Evolutionary conservation across 208 protist genomes (phyloP).

Genomic region (Trypanosoma scelopori): DNA sequence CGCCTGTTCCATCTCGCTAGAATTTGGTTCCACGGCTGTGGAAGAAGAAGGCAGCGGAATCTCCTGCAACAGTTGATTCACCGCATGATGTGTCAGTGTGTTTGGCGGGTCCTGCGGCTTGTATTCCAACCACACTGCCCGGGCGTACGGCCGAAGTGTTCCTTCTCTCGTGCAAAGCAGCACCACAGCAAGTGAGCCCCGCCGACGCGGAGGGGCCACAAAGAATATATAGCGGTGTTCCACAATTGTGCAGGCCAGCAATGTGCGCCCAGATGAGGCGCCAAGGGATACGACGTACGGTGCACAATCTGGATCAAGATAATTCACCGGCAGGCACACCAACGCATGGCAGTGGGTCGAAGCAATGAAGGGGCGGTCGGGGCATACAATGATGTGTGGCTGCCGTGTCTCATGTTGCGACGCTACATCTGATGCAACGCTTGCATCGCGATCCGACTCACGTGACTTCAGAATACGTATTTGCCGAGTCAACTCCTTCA

Average conservation of each 20-base stretch:
- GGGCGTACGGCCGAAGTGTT: conserved; percentile 27
- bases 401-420: conserved; percentile 21
- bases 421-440: conserved; percentile 8
- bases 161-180: conserved; percentile 34
- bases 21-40: conserved; percentile 26
- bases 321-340: conserved; percentile 31
- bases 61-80: conserved; percentile 36
- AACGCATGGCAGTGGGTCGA: conserved; percentile 27
- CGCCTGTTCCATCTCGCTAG: conserved; percentile 23
- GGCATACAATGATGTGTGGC: conserved; percentile 18
- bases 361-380: conserved; percentile 23
- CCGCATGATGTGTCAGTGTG: conserved; percentile 31
- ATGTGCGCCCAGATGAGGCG: conserved; percentile 10
- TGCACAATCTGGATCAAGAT: conserved; percentile 37
- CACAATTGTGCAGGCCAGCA: conserved; percentile 34
- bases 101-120: conserved; percentile 27
- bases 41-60: conserved; percentile 35
- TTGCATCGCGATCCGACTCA: conserved; percentile 10
- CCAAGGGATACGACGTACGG: conserved; percentile 34
- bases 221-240: conserved; percentile 37
- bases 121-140: conserved; percentile 35
- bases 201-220: conserved; percentile 26
- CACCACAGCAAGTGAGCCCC: conserved; percentile 26
- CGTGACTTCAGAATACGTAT: conserved; percentile 20
- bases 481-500: conserved; percentile 23